Evolutionary conservation across 1,284 basidiomycete species (phyloP), one percentile per base, ranked within the genome.

Genomic region (Athelia sp.): DNA sequence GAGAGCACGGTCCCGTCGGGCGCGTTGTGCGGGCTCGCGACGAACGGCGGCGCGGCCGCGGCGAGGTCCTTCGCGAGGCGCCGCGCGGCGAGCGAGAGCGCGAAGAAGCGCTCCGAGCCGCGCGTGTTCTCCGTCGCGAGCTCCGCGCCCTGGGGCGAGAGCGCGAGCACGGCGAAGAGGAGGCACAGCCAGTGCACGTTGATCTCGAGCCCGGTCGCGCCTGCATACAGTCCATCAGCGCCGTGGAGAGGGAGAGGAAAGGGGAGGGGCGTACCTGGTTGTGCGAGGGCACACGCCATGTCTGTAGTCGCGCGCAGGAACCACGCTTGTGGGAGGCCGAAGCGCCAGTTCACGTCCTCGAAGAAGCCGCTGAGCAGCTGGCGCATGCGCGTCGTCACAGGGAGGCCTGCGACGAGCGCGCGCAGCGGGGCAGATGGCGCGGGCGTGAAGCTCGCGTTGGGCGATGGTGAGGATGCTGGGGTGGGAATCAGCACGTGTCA

Each of bases 171-270:
- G 9, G 74, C 65, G 51, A 78, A 79, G 14, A 79, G 50, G 1
- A 80, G 68, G 17, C 66, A 67, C 3, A 80, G 59, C 75, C 74
- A 79, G 56, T 76, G 68, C 9, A 73, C 66, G 54, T 78, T 79
- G 54, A 78, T 65, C 42, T 71, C 61, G 17, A 58, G 51, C 36
- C 55, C 63, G 50, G 54, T 61, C 32, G 54, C 59, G 62, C 54
- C 26, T 54, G 62, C 51, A 67, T 53, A 48, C 66, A 63, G 43
- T 73, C 64, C 29, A 76, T 64, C 29, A 55, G 60, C 75, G 72
- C 78, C n/a, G n/a, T n/a, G n/a, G n/a, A n/a, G n/a, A n/a, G n/a
- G n/a, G n/a, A n/a, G n/a, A n/a, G n/a, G n/a, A n/a, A n/a, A n/a
- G n/a, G n/a, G n/a, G n/a, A n/a, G n/a, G n/a, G n/a, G n/a, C n/a